Evolutionary conservation across 2,329 filamentous ascomycete species (phyloP), one percentile per base, ranked within the genome.

Genomic region (Herpotrichia juniperi): DNA sequence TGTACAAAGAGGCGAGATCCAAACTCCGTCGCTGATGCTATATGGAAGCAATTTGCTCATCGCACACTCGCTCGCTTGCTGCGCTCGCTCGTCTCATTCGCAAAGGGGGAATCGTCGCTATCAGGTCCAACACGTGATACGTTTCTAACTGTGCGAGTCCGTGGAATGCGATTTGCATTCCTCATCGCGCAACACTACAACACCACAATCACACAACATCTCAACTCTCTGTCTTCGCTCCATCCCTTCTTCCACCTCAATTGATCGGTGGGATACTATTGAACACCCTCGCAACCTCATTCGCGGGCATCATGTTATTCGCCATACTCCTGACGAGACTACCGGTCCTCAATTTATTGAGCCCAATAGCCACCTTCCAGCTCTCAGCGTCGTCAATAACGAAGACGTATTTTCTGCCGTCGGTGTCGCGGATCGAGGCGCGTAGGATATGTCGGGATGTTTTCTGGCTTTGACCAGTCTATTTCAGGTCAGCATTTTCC

Each of bases 401-500:
- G 60, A 87, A 87, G 58, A 86, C 80, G 61, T 85, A 87, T 59
- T 78, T 79, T 62, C 84, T 86, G 54, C 82, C 82, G 60, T 87
- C 83, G 46, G 79, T 75, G 61, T 87, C 85, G 51, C 83, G 78
- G 42, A 85, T 73, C 42, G 76, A 82, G 12, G 83, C 83, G 46
- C 85, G 78, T 49, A 87, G 76, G 47, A 87, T 74, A 59, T 86
- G 31, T 80, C 72, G 72, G n/a, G 76, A 74, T 21, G 19, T 47
- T n/a, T 35, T 26, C 35, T 73, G 67, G 39, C 77, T 69, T 59
- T 78, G 74, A 48, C 76, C 76, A 35, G 71, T 79, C 77, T 76
- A 28, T 14, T 19, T 46, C 31, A 30, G 42, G 49, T 59, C 44
- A 62, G 59, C 48, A 59, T 9, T 21, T 51, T 19, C 25, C 16